Evolutionary conservation across 1,284 basidiomycete species (phyloP), one percentile per base, ranked within the genome.

Genomic region (Tylopilus sp.): DNA sequence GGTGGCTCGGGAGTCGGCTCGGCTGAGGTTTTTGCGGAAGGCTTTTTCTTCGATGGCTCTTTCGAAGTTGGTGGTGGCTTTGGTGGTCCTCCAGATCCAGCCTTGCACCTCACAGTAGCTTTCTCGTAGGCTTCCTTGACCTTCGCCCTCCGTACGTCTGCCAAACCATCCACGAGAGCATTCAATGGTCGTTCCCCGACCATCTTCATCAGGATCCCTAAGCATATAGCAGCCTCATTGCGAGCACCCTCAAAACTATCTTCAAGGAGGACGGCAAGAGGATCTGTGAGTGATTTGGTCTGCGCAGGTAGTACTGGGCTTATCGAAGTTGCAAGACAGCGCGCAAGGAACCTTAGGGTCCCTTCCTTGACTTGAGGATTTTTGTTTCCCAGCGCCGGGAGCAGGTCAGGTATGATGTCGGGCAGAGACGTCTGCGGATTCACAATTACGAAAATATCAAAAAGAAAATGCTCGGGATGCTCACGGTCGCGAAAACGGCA

Each of bases 341-440:
- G 82, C 16, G 79, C 81, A 18, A 98, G 73, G 65, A 97, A 98
- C 61, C 90, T 92, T 56, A 97, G 74, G 0, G 94, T 87, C 13
- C 93, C 91, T 67, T 97, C 92, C 65, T 97, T 97, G 38, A 98
- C 92, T 67, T 97, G 92, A 1, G 97, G 97, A 65, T 98, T 99
- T 74, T 99, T 99, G 55, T 89, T 88, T 59, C 85, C 84, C 21
- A 94, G 71, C 0, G 86, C 82, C 4, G 83, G 77, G 25, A 91
- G 75, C 39, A 96, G 75, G 62, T 98, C 92, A 21, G 93, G 87
- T 46, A 93, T 76, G 41, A 97, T 81, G 47, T 97, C 95, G 16
- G 81, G 69, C 6, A 99, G 72, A 1, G 85, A 79, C 0, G 84
- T 87, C 93, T 96, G 62, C 10, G 41, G 47, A 49, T 59, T 50